A percentile compares a stretch with the other conserved stretches of the same genome.
Evolutionary conservation across 257 asterid species (phyloP).

Genomic region (Paraleonurus japonicus): DNA sequence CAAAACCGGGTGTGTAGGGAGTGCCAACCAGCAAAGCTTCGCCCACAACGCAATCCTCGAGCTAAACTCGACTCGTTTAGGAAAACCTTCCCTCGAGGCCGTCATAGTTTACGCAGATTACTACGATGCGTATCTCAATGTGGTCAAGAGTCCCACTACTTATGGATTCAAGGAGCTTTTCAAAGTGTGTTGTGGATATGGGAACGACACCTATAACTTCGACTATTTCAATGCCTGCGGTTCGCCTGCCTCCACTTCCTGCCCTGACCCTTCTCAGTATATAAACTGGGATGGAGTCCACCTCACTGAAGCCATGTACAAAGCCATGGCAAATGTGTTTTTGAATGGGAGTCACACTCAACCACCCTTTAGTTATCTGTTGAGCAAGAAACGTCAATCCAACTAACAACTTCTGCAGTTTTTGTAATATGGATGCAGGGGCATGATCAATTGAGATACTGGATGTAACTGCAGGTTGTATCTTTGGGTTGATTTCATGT

Average conservation of each 20-base stretch:
- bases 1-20: slow-evolving; percentile 51
- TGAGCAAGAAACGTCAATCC: slow-evolving; percentile 36
- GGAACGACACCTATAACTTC: slow-evolving; percentile 53
- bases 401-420: not conserved
- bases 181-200: slow-evolving; percentile 72
- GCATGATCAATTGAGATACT: too few species aligned
- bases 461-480: not conserved
- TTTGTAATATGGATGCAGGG: not conserved
- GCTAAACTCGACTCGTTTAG: slow-evolving; percentile 39
- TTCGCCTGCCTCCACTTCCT: slow-evolving; percentile 46
- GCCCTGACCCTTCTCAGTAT: slow-evolving; percentile 57
- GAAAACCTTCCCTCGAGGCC: slow-evolving; percentile 44
- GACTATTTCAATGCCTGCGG: slow-evolving; percentile 60
- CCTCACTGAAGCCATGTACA: slow-evolving; percentile 84
- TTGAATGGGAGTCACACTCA: slow-evolving; percentile 43
- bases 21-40: slow-evolving; percentile 41
- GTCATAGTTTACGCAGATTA: slow-evolving; percentile 61
- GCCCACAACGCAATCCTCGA: slow-evolving; percentile 60
- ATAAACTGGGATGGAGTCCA: slow-evolving; percentile 96
- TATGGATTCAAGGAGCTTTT: slow-evolving; percentile 58
- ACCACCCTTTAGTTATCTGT: slow-evolving; percentile 53
- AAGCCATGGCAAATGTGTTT: slow-evolving; percentile 47
- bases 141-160: slow-evolving; percentile 38
- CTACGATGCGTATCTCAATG: slow-evolving; percentile 47
- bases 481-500: not conserved